Evolutionary conservation across 2,329 filamentous ascomycete genomes (phyloP).

Genomic region (Fusarium newnesense): DNA sequence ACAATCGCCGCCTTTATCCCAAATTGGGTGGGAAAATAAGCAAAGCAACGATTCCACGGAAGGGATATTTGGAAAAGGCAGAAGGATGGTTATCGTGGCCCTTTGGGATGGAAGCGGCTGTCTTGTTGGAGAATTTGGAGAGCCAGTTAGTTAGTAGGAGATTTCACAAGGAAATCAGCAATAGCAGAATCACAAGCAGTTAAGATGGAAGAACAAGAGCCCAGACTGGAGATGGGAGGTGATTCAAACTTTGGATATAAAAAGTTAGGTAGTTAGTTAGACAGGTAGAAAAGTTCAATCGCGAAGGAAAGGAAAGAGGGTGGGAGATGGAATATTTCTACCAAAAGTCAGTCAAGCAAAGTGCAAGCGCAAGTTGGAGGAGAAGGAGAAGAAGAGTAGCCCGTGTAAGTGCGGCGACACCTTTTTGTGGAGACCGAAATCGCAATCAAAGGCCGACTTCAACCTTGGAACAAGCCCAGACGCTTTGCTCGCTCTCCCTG

Average conservation of each 20-base stretch:
- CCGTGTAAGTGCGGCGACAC: constrained; percentile 39
- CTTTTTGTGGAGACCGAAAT: constrained; percentile 32
- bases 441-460: constrained; percentile 12
- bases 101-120: constrained; percentile 6
- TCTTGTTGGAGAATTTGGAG: constrained; percentile 5
- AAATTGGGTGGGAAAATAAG: constrained; percentile 1
- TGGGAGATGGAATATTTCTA: constrained; percentile 45
- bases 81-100: background rate
- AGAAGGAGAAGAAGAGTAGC: background rate
- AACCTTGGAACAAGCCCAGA: constrained; percentile 20
- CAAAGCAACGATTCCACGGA: background rate
- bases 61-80: constrained; percentile 3
- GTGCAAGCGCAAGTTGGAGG: background rate
- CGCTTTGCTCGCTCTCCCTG: background rate
- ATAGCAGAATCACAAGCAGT: constrained; percentile 20
- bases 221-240: background rate
- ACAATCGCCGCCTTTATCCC: constrained; percentile 2
- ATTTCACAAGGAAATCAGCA: constrained; percentile 25
- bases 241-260: constrained; percentile 9
- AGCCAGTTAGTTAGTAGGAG: constrained; percentile 9
- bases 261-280: constrained; percentile 6
- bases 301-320: constrained; percentile 27
- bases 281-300: constrained; percentile 7
- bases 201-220: constrained; percentile 6
- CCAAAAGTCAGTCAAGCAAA: background rate